phyloP scores from a whole-genome alignment of 768 basidiomycete genomes.

The Lactarius sanguifluus region DNA sequence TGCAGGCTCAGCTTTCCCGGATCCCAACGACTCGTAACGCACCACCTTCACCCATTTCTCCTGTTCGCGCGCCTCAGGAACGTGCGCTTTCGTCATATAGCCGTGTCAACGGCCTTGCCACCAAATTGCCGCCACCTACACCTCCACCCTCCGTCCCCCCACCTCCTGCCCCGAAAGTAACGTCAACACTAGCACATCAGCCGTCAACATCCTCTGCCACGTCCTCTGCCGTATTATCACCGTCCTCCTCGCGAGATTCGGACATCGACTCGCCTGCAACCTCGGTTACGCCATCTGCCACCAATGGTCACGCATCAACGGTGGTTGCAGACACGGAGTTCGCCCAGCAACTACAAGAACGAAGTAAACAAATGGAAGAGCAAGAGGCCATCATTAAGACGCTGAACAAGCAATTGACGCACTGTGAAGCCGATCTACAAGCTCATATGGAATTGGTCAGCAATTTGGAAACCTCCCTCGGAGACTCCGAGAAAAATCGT shows the following conservation, averaged over 20 bases:
- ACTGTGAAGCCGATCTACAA: constrained; percentile 89
- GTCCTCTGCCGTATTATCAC: constrained; percentile 51
- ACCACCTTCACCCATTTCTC: constrained; percentile 47
- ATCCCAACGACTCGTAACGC: constrained; percentile 42
- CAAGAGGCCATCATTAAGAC: constrained; percentile 92
- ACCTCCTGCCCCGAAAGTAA: constrained; percentile 67
- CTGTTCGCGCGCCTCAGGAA: constrained; percentile 51
- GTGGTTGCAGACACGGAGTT: constrained; percentile 55
- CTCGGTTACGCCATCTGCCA: constrained; percentile 37
- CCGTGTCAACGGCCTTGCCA: constrained; percentile 59
- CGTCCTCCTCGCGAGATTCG: constrained; percentile 69
- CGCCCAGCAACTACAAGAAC: constrained; percentile 62
- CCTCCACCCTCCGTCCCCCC: constrained; percentile 88
- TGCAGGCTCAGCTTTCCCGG: constrained; percentile 70
- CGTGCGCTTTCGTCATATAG: constrained; percentile 47
- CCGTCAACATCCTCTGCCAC: constrained; percentile 50
- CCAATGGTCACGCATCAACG: constrained; percentile 37
- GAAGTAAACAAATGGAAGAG: constrained; percentile 74
- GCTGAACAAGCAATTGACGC: constrained; percentile 89
- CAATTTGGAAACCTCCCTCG: constrained; percentile 80
- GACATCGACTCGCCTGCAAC: constrained; percentile 62
- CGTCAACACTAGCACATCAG: constrained; percentile 54
- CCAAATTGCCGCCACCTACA: constrained; percentile 83
- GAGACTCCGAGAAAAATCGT: constrained; percentile 93
- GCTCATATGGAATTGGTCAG: constrained; percentile 88